A percentile compares a stretch with the other conserved stretches of the same genome.
Evolutionary conservation across 2,329 filamentous ascomycete species (phyloP).

Genomic region (Karstenula rhodostoma): DNA sequence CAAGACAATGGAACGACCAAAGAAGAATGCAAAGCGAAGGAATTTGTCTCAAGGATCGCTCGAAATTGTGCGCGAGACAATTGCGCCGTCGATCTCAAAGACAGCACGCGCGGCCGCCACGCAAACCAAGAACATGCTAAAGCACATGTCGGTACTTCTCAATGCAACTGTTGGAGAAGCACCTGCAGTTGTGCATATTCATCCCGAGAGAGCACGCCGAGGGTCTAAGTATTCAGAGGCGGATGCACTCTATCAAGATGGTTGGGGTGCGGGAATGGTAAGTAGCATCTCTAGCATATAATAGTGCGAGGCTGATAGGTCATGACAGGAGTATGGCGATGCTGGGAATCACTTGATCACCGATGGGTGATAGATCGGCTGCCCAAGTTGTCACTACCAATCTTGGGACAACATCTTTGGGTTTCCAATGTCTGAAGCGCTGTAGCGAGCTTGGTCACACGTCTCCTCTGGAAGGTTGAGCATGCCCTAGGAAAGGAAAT

Average conservation of each 20-base stretch:
- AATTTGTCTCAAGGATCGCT: slow-evolving; percentile 7
- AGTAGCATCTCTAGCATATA: background rate
- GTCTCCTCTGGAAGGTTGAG: background rate
- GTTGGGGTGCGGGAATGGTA: background rate
- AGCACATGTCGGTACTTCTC: background rate
- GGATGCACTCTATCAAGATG: slow-evolving; percentile 12
- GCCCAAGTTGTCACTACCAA: background rate
- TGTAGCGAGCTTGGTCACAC: background rate
- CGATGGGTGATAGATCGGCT: background rate
- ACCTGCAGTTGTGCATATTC: slow-evolving; percentile 5
- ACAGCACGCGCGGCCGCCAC: slow-evolving; percentile 7
- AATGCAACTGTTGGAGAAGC: slow-evolving; percentile 4
- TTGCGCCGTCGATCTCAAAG: slow-evolving; percentile 7
- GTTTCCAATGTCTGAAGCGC: background rate
- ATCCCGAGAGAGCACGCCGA: slow-evolving; percentile 2
- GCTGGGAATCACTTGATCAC: background rate
- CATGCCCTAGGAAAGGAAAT: too few species aligned
- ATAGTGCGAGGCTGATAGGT: background rate
- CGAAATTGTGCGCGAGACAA: slow-evolving; percentile 1
- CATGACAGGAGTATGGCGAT: background rate
- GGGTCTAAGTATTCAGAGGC: slow-evolving; percentile 13
- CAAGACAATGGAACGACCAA: background rate
- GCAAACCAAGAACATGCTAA: slow-evolving; percentile 7
- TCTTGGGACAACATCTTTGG: background rate
- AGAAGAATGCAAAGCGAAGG: background rate